A percentile compares a stretch with the other conserved stretches of the same genome.
Conservation (phyloP, 1,284 basidiomycete genomes). For the Wallemia hederae region DNA sequence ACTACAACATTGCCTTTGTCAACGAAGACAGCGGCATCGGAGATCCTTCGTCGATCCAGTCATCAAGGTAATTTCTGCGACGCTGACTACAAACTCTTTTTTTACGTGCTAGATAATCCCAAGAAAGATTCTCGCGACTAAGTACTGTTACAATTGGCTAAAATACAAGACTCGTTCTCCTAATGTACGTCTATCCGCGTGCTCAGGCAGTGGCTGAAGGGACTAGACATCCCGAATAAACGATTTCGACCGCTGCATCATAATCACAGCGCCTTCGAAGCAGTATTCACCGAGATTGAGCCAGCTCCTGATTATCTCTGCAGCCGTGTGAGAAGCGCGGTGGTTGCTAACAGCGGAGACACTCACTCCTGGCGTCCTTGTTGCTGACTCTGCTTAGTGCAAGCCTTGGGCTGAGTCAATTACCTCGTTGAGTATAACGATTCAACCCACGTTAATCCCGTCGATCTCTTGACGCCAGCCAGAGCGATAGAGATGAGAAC, state of each 20-base stretch:
- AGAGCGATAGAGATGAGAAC: constrained; percentile 43
- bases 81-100: too few relatives aligned
- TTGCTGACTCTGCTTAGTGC: constrained; percentile 39
- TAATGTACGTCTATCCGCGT: too few relatives aligned
- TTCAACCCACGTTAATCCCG: constrained; percentile 39
- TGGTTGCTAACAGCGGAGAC: not conserved
- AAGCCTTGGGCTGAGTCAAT: not conserved
- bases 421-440: not conserved
- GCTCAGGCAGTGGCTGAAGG: too few relatives aligned
- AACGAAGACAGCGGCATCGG: too few relatives aligned
- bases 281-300: constrained; percentile 52
- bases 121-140: too few relatives aligned
- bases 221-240: not conserved
- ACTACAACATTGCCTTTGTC: too few relatives aligned
- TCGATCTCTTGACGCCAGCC: constrained; percentile 45
- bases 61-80: too few relatives aligned
- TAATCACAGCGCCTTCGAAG: constrained; percentile 50
- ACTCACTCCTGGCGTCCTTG: constrained; percentile 51
- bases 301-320: constrained; percentile 40
- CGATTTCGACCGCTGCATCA: constrained; percentile 17
- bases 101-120: too few relatives aligned
- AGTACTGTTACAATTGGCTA: too few relatives aligned
- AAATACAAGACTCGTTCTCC: too few relatives aligned
- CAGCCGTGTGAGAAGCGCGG: constrained; percentile 4
- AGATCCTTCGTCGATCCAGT: too few relatives aligned